Percentiles rank a stretch among this genome's conserved stretches.
Conservation (phyloP, 2,329 filamentous ascomycete genomes). For the Claviceps citrina region DNA sequence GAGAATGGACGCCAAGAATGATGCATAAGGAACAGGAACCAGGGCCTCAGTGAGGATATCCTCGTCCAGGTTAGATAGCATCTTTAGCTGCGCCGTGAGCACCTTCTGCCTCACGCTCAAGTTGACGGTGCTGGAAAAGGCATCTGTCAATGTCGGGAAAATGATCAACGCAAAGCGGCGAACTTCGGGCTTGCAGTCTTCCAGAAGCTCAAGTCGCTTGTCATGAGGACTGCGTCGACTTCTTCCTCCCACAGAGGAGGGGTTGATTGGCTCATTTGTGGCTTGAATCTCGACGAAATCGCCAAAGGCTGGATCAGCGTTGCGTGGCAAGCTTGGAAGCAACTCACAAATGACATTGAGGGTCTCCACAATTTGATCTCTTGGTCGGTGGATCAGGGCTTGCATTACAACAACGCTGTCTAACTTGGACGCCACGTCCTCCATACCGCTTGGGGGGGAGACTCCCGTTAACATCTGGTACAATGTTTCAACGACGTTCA, state of each 20-base stretch:
- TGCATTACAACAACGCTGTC: slow-evolving; percentile 99
- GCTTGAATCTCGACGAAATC: slow-evolving; percentile 30
- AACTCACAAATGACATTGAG: slow-evolving; percentile 95
- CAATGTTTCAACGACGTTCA: slow-evolving; percentile 92
- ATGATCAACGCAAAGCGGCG: slow-evolving; percentile 86
- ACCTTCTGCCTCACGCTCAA: slow-evolving; percentile 89
- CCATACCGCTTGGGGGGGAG: slow-evolving; percentile 66
- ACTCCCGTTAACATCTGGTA: slow-evolving; percentile 96
- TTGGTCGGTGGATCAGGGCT: slow-evolving; percentile 83
- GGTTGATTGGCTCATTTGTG: slow-evolving; percentile 24
- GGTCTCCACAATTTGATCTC: slow-evolving; percentile 93
- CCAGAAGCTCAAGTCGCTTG: slow-evolving; percentile 65
- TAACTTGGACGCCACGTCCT: slow-evolving; percentile 70
- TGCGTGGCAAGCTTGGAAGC: slow-evolving; percentile 56
- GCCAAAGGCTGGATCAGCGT: slow-evolving; percentile 26
- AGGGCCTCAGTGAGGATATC: slow-evolving; percentile 73
- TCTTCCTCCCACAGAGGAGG: slow-evolving; percentile 19
- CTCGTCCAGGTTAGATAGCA: slow-evolving; percentile 87
- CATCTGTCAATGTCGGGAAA: slow-evolving; percentile 87
- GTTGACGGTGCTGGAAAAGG: slow-evolving; percentile 95
- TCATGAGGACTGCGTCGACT: slow-evolving; percentile 45
- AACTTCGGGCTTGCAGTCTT: slow-evolving; percentile 72
- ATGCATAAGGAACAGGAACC: slow-evolving; percentile 81
- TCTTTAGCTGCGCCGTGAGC: slow-evolving; percentile 87
- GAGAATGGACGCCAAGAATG: slow-evolving; percentile 84